These are phyloP conservation scores for Euphrasia arctica DNA, from an alignment of 305 asterid species.

Conservation along the genomic window DNA sequence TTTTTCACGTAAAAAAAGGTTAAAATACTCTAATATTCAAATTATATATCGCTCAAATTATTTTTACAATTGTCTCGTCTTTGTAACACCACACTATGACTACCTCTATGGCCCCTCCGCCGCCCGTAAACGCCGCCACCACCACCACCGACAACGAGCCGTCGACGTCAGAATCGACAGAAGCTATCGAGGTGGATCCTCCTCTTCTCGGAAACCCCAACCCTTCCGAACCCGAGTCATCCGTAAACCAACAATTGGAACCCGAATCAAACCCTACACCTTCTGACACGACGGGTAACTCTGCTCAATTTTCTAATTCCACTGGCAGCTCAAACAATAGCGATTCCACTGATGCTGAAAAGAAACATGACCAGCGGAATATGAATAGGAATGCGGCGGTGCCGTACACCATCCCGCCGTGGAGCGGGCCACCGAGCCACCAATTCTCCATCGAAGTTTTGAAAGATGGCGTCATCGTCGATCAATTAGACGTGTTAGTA, in stretches of 20 bases:
- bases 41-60: too few species aligned
- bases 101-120: background rate
- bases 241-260: constrained; percentile 19
- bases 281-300: constrained; percentile 20
- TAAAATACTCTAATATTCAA: too few species aligned
- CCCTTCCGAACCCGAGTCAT: constrained; percentile 25
- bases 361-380: constrained; percentile 34
- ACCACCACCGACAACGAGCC: constrained; percentile 1
- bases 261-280: constrained; percentile 32
- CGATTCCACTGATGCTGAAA: constrained; percentile 28
- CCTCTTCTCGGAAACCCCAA: background rate
- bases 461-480: constrained; percentile 76
- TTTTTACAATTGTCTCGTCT: too few species aligned
- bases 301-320: constrained; percentile 26
- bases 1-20: too few species aligned
- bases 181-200: background rate
- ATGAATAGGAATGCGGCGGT: constrained; percentile 36
- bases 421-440: constrained; percentile 80
- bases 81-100: background rate
- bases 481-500: constrained; percentile 72
- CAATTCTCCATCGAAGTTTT: constrained; percentile 70
- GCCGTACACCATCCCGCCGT: constrained; percentile 75
- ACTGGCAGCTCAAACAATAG: constrained; percentile 24
- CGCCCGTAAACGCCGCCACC: background rate
- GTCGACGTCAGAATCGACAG: background rate